A percentile compares a stretch with the other conserved stretches of the same genome.
phyloP scores from a whole-genome alignment of 202 grass and related monocot species.

The Setaria viridis region DNA sequence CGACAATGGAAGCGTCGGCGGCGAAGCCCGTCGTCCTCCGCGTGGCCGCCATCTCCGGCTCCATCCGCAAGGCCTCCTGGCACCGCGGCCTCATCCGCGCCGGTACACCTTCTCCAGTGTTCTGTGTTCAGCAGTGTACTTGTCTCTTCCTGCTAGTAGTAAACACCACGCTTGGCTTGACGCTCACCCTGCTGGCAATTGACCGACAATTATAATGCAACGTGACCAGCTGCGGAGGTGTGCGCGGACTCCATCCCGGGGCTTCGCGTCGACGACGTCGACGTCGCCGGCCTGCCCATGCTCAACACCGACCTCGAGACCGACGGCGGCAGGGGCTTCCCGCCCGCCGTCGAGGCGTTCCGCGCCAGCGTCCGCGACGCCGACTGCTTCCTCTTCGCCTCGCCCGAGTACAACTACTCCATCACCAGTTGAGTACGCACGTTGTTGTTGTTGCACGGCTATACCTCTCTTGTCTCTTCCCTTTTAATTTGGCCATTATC shows the following conservation, averaged over 20 bases:
- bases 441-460: too few relatives aligned
- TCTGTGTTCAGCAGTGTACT: too few relatives aligned
- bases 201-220: too few relatives aligned
- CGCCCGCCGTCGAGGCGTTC: slow-evolving; percentile 60
- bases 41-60: slow-evolving; percentile 63
- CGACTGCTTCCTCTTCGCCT: slow-evolving; percentile 58
- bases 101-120: slow-evolving; percentile 9
- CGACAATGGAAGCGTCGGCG: neutral
- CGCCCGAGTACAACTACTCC: slow-evolving; percentile 73
- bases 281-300: slow-evolving; percentile 58
- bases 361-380: slow-evolving; percentile 52
- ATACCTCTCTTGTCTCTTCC: too few relatives aligned
- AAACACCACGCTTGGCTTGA: too few relatives aligned
- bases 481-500: too few relatives aligned
- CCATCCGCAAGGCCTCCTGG: slow-evolving; percentile 60
- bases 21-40: slow-evolving; percentile 26
- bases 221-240: slow-evolving; percentile 46
- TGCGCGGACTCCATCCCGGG: slow-evolving; percentile 57
- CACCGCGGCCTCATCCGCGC: slow-evolving; percentile 64
- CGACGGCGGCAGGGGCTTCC: slow-evolving; percentile 42
- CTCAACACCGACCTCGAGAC: slow-evolving; percentile 68
- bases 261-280: slow-evolving; percentile 50
- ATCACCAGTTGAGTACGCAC: slow-evolving; percentile 42
- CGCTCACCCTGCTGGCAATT: too few relatives aligned
- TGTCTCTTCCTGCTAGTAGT: too few relatives aligned